These are phyloP conservation scores for Xanthoconium stramineum DNA, from an alignment of 768 basidiomycete genomes.

Conservation along the genomic window DNA sequence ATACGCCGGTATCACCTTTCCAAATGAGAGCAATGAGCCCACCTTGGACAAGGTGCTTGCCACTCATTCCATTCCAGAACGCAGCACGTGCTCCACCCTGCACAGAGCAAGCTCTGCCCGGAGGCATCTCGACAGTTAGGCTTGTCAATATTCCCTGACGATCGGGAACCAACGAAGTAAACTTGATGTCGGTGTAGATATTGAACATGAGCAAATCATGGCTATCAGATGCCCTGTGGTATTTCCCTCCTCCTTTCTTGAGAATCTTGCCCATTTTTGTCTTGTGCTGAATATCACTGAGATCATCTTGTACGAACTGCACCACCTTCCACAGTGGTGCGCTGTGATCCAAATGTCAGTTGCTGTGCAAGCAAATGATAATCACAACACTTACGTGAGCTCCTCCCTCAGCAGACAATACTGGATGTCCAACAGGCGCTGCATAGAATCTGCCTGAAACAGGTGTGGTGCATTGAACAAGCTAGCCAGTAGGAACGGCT, in stretches of 20 bases:
- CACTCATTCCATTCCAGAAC: conserved; percentile 62
- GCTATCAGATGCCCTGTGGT: conserved; percentile 40
- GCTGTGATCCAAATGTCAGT: conserved; percentile 27
- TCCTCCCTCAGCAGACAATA: conserved; percentile 76
- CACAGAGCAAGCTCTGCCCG: conserved; percentile 47
- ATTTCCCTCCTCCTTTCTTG: conserved; percentile 54
- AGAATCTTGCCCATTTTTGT: conserved; percentile 48
- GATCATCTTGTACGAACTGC: conserved; percentile 47
- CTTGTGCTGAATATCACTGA: conserved; percentile 22
- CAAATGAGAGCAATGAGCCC: conserved; percentile 63
- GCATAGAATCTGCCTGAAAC: conserved; percentile 54
- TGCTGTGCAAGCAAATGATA: not conserved
- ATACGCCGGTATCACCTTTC: conserved; percentile 29
- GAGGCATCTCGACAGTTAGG: conserved; percentile 50
- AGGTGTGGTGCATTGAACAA: conserved; percentile 62
- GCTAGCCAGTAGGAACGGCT: conserved; percentile 62
- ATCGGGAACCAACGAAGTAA: conserved; percentile 46
- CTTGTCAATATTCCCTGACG: conserved; percentile 50
- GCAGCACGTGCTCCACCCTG: conserved; percentile 37
- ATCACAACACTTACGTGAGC: conserved; percentile 44
- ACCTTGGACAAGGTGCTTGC: conserved; percentile 59
- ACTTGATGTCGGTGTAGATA: conserved; percentile 53
- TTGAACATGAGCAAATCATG: conserved; percentile 58
- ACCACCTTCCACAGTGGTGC: conserved; percentile 52
- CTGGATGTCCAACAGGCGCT: conserved; percentile 66